Percentiles rank a stretch among this genome's conserved stretches.
phyloP scores from a whole-genome alignment of 2,329 filamentous ascomycete genomes.

The Pyrenophora seminiperda region DNA sequence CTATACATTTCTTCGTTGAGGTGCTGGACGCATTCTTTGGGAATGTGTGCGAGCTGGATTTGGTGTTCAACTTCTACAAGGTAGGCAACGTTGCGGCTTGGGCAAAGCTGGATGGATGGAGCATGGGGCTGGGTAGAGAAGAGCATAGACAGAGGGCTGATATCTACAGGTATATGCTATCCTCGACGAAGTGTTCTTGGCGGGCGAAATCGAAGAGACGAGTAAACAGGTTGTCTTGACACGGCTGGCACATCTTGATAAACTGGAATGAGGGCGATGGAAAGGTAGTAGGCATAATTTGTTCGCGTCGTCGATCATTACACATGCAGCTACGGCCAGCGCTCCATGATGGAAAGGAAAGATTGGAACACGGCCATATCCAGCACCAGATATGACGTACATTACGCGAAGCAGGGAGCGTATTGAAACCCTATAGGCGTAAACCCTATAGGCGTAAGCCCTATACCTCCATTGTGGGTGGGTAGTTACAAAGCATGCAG shows the following conservation, averaged over 20 bases:
- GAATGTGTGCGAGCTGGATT: constrained; percentile 96
- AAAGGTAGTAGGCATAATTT: not conserved
- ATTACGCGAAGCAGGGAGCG: too few species aligned
- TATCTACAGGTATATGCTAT: constrained; percentile 83
- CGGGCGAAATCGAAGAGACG: constrained; percentile 97
- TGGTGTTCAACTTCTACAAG: constrained; percentile 77
- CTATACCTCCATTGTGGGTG: not conserved
- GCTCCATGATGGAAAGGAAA: too few species aligned
- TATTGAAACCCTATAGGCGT: too few species aligned
- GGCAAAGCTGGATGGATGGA: not conserved
- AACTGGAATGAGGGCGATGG: constrained; percentile 71
- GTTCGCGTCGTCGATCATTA: not conserved
- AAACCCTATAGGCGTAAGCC: too few species aligned
- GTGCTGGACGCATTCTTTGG: constrained; percentile 98
- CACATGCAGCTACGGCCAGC: too few species aligned
- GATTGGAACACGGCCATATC: too few species aligned
- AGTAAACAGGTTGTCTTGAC: constrained; percentile 98
- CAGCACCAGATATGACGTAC: too few species aligned
- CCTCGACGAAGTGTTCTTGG: constrained; percentile 95
- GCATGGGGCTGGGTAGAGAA: too few species aligned
- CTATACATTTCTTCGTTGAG: constrained; percentile 99
- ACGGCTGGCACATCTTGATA: constrained; percentile 91
- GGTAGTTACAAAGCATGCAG: too few species aligned
- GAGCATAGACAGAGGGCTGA: constrained; percentile 16
- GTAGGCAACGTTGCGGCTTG: constrained; percentile 49